Evolutionary conservation across 2,329 filamentous ascomycete genomes (phyloP), one percentile per base, ranked within the genome.

Genomic region (Arthrinium phaeospermum): DNA sequence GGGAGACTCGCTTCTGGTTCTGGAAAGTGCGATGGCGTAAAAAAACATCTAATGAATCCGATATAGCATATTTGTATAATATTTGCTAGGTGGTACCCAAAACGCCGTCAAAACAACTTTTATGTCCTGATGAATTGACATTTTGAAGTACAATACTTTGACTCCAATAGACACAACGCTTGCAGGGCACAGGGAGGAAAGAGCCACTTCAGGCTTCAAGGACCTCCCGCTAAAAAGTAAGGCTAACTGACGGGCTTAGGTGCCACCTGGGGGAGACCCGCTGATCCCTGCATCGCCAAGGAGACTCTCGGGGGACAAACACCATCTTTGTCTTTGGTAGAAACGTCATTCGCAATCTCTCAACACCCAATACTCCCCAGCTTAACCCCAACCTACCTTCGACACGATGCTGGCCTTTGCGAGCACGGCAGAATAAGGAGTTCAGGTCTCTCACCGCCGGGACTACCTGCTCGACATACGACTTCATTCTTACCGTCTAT

Each of bases 291-390:
- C 57, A 41, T 37, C 34, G 57, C 57, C 57, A 64, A 64, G 57
- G 57, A 13, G 27, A 64, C 19, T 41, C 57, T 64, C 34, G 41
- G 10, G 22, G 34, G 34, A 64, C 57, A 64, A 64, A 64, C 34
- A 64, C 57, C 57, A 24, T 64, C 57, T 64, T 64, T 41, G 57
- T 64, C 57, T 64, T 41, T 41, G 57, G 30, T 64, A 64, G 57
- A 24, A 64, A 64, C 34, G 57, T 64, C 57, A 64, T 64, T 64
- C 57, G 57, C 57, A 64, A 64, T 64, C 57, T 64, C 57, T 64
- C 57, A 64, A 64, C 57, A 37, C 34, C 57, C 57, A 64, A 64
- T 41, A 64, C 34, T 22, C 34, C 51, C 51, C 57, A 64, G 34
- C 57, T 64, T 64, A 64, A 64, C 34, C 57, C 57, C 57, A n/a